These are phyloP conservation scores for Leccinum uliginosum DNA, from an alignment of 768 basidiomycete species.

Conservation along the genomic window DNA sequence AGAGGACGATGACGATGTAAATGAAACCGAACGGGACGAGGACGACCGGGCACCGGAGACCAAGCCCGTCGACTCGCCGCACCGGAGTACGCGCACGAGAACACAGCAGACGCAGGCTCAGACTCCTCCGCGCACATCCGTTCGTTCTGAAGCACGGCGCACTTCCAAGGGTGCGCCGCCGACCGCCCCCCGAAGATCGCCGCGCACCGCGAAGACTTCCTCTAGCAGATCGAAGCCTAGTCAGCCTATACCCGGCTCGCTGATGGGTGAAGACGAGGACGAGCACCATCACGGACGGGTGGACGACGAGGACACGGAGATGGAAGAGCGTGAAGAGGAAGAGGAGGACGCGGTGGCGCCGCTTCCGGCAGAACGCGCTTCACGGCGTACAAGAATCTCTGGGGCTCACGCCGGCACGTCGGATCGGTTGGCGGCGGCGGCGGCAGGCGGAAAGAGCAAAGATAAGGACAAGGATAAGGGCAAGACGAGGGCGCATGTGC, in stretches of 20 bases:
- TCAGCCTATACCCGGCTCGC: constrained; percentile 41
- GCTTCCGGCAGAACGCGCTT: constrained; percentile 23
- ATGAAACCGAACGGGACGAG: constrained; percentile 19
- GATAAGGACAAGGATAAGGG: not conserved
- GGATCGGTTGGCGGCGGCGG: not conserved
- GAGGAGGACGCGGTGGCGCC: constrained; percentile 34
- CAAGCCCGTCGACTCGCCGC: constrained; percentile 13
- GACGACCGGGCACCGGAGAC: constrained; percentile 3
- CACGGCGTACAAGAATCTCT: constrained; percentile 20
- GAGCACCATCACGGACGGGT: constrained; percentile 23
- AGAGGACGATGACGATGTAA: constrained; percentile 26
- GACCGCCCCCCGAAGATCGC: not conserved
- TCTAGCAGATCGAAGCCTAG: constrained; percentile 9
- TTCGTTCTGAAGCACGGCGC: constrained; percentile 10
- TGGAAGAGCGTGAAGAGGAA: constrained; percentile 25
- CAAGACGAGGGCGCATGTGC: constrained; percentile 15
- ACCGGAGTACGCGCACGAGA: constrained; percentile 8
- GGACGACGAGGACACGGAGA: constrained; percentile 16
- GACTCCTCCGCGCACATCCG: constrained; percentile 13
- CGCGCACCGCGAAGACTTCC: constrained; percentile 1
- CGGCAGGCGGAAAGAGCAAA: constrained; percentile 12
- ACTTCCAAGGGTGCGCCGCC: constrained; percentile 1
- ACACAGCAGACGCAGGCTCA: constrained; percentile 5
- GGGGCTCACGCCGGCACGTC: constrained; percentile 9
- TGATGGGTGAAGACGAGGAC: constrained; percentile 36